These are phyloP conservation scores for Calonectria honghensis DNA, from an alignment of 2,329 filamentous ascomycete species.

Conservation along the genomic window DNA sequence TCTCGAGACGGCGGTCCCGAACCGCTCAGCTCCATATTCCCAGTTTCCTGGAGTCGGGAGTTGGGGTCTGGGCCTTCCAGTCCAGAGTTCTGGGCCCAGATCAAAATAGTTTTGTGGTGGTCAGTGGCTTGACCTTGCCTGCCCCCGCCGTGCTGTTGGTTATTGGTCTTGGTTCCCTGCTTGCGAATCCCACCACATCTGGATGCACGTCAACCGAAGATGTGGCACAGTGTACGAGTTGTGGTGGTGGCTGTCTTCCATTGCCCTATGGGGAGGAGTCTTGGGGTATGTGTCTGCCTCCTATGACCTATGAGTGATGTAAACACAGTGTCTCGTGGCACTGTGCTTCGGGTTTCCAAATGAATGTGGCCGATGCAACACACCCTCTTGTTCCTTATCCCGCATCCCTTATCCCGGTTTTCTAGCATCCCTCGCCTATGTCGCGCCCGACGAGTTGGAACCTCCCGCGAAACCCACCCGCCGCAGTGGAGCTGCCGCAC, in stretches of 20 bases:
- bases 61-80: conserved; percentile 23
- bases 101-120: conserved; percentile 25
- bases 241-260: conserved; percentile 2
- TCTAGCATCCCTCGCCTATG: conserved; percentile 40
- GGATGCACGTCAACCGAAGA: conserved; percentile 1
- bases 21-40: conserved; percentile 26
- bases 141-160: conserved; percentile 20
- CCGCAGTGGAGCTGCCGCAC: conserved; percentile 26
- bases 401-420: conserved; percentile 36
- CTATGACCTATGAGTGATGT: neutral
- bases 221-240: conserved; percentile 13
- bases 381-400: conserved; percentile 28
- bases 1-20: conserved; percentile 33
- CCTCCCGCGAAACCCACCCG: conserved; percentile 38
- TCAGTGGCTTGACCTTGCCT: conserved; percentile 32
- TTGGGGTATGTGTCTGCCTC: neutral
- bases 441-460: conserved; percentile 39
- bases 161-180: conserved; percentile 1
- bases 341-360: conserved; percentile 19
- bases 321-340: conserved; percentile 23
- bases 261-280: conserved; percentile 3
- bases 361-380: conserved; percentile 5
- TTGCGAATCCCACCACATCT: conserved; percentile 24
- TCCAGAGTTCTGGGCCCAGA: conserved; percentile 9
- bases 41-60: conserved; percentile 26